Evolutionary conservation across 768 basidiomycete species (phyloP).

Genomic region (Lentinus brumalis): DNA sequence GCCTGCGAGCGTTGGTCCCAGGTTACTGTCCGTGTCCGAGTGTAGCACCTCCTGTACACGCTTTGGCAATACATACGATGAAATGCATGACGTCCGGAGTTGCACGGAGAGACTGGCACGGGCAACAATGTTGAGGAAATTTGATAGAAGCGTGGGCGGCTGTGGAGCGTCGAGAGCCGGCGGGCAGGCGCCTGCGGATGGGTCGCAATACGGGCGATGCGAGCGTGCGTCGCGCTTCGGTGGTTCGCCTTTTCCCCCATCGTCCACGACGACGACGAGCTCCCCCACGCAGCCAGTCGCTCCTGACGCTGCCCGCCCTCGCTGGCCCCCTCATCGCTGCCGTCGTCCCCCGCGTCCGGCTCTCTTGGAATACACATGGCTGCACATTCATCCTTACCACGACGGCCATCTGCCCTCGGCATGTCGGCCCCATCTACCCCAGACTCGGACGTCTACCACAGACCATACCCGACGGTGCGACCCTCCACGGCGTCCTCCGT

Average conservation of each 20-base stretch:
- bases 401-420: conserved; percentile 30
- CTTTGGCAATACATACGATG: no score
- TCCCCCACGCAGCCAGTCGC: conserved; percentile 6
- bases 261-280: conserved; percentile 13
- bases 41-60: no score
- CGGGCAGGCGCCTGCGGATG: conserved; percentile 13
- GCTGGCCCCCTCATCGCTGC: neutral
- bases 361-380: conserved; percentile 17
- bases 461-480: conserved; percentile 56
- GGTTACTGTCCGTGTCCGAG: no score
- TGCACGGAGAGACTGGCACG: no score
- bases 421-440: conserved; percentile 32
- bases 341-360: neutral
- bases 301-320: conserved; percentile 12
- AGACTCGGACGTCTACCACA: conserved; percentile 57
- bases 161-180: conserved; percentile 1
- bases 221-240: conserved; percentile 12
- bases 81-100: no score
- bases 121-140: no score
- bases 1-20: no score
- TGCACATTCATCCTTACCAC: conserved; percentile 23
- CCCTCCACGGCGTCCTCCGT: conserved; percentile 38
- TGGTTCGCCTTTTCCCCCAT: conserved; percentile 10
- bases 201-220: conserved; percentile 7
- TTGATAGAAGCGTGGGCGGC: neutral